A percentile compares a stretch with the other conserved stretches of the same genome.
Evolutionary conservation across 768 basidiomycete genomes (phyloP).

Genomic region (Galerina sulciceps): DNA sequence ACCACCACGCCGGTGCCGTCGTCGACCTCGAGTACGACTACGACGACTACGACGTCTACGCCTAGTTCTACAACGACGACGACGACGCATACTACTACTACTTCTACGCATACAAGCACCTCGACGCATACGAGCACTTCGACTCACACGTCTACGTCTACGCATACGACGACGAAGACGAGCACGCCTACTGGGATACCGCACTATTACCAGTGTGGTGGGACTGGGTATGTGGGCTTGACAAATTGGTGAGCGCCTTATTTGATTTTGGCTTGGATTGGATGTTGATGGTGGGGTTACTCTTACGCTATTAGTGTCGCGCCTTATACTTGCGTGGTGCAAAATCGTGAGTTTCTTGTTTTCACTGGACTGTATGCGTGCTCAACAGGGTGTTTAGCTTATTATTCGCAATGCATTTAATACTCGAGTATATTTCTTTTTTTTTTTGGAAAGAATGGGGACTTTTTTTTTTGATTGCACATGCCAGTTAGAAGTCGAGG

Average conservation of each 20-base stretch:
- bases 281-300: too few species aligned
- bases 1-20: not conserved
- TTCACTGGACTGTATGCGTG: too few species aligned
- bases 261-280: too few species aligned
- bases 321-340: slow-evolving; percentile 8
- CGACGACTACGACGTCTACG: not conserved
- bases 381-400: not conserved
- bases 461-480: too few species aligned
- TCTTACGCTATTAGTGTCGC: not conserved
- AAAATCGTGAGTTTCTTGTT: slow-evolving; percentile 11
- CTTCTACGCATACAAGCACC: not conserved
- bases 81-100: not conserved
- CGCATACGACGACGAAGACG: too few species aligned
- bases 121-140: not conserved
- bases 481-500: too few species aligned
- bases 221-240: slow-evolving; percentile 6
- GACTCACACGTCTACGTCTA: too few species aligned
- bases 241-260: slow-evolving; percentile 1
- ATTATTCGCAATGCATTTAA: slow-evolving; percentile 15
- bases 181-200: slow-evolving; percentile 1
- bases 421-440: too few species aligned
- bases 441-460: too few species aligned
- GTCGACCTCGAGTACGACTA: not conserved
- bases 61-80: too few species aligned
- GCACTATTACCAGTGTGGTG: slow-evolving; percentile 18